Conservation (phyloP, 2,329 filamentous ascomycete genomes). For the Aspergillus transmontanensis region DNA sequence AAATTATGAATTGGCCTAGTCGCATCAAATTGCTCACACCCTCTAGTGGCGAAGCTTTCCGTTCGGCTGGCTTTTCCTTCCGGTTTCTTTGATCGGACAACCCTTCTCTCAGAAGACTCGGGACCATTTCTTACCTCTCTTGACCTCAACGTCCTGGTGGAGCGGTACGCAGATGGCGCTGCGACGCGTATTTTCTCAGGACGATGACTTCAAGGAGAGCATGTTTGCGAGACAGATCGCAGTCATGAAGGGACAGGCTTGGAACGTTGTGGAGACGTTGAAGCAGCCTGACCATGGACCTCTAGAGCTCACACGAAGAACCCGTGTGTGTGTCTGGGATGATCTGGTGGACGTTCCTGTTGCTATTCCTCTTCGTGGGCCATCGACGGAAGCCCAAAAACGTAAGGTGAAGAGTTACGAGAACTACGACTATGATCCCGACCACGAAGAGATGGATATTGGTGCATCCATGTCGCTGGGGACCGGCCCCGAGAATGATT, state of each 20-base stretch:
- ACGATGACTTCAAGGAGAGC: conserved; percentile 94
- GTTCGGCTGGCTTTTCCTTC: conserved; percentile 97
- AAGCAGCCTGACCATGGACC: conserved; percentile 92
- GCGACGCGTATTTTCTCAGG: conserved; percentile 83
- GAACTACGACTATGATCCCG: conserved; percentile 42
- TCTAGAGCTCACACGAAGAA: conserved; percentile 84
- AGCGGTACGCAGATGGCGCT: conserved; percentile 86
- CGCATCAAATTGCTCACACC: conserved; percentile 15
- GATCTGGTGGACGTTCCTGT: conserved; percentile 95
- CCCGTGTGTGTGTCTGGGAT: conserved; percentile 96
- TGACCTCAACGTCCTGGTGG: conserved; percentile 97
- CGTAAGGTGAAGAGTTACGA: conserved; percentile 56
- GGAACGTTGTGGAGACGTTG: conserved; percentile 97
- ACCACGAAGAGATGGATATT: conserved; percentile 93
- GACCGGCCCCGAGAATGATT: conserved; percentile 59
- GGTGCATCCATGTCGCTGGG: conserved; percentile 66
- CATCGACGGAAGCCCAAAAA: conserved; percentile 80
- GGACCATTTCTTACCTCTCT: conserved; percentile 90
- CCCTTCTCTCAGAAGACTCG: conserved; percentile 94
- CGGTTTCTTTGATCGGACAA: conserved; percentile 91
- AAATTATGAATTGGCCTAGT: background rate
- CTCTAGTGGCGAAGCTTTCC: conserved; percentile 78
- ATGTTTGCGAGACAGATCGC: conserved; percentile 99
- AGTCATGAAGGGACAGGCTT: conserved; percentile 98
- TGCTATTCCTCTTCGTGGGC: conserved; percentile 82